Percentiles rank a stretch among this genome's conserved stretches.
These are phyloP conservation scores for Lactuca saligna DNA, from an alignment of 129 eudicot genomes.

Conservation along the genomic window DNA sequence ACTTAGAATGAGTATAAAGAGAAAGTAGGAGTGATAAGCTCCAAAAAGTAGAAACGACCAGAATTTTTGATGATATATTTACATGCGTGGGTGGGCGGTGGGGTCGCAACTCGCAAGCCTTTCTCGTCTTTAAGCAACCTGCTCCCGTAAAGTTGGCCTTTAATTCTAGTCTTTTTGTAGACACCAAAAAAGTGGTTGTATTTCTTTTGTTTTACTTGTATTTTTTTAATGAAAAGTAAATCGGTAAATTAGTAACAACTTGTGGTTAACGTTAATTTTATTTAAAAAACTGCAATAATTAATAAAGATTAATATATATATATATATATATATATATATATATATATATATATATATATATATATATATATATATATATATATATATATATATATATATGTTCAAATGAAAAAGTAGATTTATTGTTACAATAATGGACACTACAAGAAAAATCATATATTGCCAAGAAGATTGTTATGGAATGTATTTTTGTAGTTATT, in stretches of 20 bases:
- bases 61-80: background rate
- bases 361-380: too few species aligned
- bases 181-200: constrained; percentile 31
- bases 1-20: background rate
- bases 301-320: too few species aligned
- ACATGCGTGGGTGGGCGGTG: constrained; percentile 26
- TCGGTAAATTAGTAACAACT: constrained; percentile 18
- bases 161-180: constrained; percentile 20
- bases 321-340: background rate
- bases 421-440: too few species aligned
- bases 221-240: constrained; percentile 21
- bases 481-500: too few species aligned
- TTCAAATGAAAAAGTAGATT: too few species aligned
- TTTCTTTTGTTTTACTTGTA: constrained; percentile 30
- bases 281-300: background rate
- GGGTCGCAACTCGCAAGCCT: background rate
- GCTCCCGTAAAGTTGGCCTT: constrained; percentile 34
- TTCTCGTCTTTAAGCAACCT: constrained; percentile 33
- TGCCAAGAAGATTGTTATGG: too few species aligned
- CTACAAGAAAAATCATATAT: too few species aligned
- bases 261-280: background rate
- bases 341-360: too few species aligned
- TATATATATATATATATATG: too few species aligned
- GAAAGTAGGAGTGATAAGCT: constrained; percentile 26
- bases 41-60: background rate